Conservation (phyloP, 495 filamentous ascomycete species). For the Lasiosphaeria hispida region DNA sequence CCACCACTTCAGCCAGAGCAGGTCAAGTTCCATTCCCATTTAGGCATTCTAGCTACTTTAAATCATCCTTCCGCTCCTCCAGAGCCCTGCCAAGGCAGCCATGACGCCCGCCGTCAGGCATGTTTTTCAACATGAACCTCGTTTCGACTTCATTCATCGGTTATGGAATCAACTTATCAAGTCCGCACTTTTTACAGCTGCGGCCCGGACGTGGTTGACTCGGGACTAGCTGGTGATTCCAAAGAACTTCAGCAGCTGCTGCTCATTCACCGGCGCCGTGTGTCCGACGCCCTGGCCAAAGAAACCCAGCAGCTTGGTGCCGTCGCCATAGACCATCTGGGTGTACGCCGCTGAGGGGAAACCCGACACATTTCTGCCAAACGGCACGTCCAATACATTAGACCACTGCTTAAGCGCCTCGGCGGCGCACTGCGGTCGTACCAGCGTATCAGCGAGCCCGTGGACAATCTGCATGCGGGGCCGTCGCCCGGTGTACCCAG, state of each 20-base stretch:
- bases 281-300: conserved; percentile 50
- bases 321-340: conserved; percentile 44
- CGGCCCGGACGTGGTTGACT: no score
- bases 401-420: conserved; percentile 61
- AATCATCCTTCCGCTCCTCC: no score
- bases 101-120: no score
- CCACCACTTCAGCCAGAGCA: no score
- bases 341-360: conserved; percentile 42
- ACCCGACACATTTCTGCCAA: conserved; percentile 33
- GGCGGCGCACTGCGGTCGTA: conserved; percentile 47
- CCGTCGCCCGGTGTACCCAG: conserved; percentile 51
- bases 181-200: no score
- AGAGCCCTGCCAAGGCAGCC: no score
- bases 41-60: no score
- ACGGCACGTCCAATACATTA: conserved; percentile 43
- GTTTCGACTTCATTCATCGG: no score
- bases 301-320: conserved; percentile 45
- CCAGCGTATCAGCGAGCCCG: conserved; percentile 49
- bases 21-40: no score
- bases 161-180: no score
- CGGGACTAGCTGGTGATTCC: conserved; percentile 33
- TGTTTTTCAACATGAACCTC: no score
- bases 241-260: conserved; percentile 38
- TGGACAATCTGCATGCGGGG: conserved; percentile 58
- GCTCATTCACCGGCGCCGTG: conserved; percentile 41